Conservation (phyloP, 176 grass and related monocot genomes). For the Lolium rigidum region DNA sequence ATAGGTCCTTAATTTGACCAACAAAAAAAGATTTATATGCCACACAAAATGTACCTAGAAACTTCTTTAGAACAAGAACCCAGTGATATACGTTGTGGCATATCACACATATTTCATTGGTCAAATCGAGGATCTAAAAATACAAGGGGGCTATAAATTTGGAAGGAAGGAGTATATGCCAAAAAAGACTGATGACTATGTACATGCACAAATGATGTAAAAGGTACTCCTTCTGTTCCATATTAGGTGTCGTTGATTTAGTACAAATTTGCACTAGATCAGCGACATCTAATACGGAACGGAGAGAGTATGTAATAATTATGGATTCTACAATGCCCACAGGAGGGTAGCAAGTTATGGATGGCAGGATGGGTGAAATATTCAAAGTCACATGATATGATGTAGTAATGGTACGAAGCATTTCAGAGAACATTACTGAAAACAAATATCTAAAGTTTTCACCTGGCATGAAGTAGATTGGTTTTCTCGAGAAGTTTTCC, state of each 20-base stretch:
- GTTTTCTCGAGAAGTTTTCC: slow-evolving; percentile 66
- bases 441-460: slow-evolving; percentile 31
- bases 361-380: slow-evolving; percentile 4
- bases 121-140: neutral
- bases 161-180: neutral
- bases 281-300: too few relatives aligned
- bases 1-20: too few relatives aligned
- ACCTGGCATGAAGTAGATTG: slow-evolving; percentile 73
- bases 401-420: slow-evolving; percentile 2
- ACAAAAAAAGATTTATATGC: too few relatives aligned
- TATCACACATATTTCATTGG: neutral
- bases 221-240: neutral
- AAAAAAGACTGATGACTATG: slow-evolving; percentile 13
- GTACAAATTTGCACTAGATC: too few relatives aligned
- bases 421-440: slow-evolving; percentile 31
- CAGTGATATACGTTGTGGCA: too few relatives aligned
- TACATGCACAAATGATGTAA: slow-evolving; percentile 24
- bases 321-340: neutral
- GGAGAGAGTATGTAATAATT: neutral
- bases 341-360: slow-evolving; percentile 9
- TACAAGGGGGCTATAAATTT: neutral
- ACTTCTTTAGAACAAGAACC: too few relatives aligned
- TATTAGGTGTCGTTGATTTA: too few relatives aligned
- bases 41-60: too few relatives aligned
- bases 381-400: slow-evolving; percentile 27